Conservation (phyloP, 495 filamentous ascomycete genomes). For the Bathelium albidoporum region DNA sequence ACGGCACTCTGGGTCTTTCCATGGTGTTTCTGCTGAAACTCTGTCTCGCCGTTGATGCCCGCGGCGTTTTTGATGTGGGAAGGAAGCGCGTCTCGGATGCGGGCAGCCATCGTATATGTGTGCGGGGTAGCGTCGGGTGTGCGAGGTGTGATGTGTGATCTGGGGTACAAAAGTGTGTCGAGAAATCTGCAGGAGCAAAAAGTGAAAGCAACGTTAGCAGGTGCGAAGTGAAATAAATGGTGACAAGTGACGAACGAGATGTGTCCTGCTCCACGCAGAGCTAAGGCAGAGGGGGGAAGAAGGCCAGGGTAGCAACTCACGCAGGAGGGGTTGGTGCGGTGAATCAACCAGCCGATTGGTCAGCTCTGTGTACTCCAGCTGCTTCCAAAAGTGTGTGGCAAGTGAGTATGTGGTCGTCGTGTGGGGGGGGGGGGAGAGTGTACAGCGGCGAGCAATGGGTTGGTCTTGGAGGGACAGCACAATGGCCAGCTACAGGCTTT, state of each 20-base stretch:
- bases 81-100: slow-evolving; percentile 61
- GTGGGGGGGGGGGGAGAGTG: neutral
- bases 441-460: neutral
- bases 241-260: neutral
- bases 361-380: neutral
- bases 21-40: slow-evolving; percentile 59
- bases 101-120: slow-evolving; percentile 53
- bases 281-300: neutral
- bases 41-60: slow-evolving; percentile 42
- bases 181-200: too few species aligned
- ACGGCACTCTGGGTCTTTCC: slow-evolving; percentile 93
- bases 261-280: slow-evolving; percentile 5
- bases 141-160: neutral
- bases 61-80: slow-evolving; percentile 63
- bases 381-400: neutral
- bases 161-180: too few species aligned
- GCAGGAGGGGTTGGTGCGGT: neutral
- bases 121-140: neutral
- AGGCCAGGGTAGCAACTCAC: slow-evolving; percentile 5
- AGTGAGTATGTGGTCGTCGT: neutral
- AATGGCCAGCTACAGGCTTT: neutral
- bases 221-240: neutral
- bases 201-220: slow-evolving; percentile 6
- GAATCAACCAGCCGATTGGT: neutral
- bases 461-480: neutral